These are phyloP conservation scores for Colletotrichum noveboracense DNA, from an alignment of 2,329 filamentous ascomycete genomes.

Conservation along the genomic window DNA sequence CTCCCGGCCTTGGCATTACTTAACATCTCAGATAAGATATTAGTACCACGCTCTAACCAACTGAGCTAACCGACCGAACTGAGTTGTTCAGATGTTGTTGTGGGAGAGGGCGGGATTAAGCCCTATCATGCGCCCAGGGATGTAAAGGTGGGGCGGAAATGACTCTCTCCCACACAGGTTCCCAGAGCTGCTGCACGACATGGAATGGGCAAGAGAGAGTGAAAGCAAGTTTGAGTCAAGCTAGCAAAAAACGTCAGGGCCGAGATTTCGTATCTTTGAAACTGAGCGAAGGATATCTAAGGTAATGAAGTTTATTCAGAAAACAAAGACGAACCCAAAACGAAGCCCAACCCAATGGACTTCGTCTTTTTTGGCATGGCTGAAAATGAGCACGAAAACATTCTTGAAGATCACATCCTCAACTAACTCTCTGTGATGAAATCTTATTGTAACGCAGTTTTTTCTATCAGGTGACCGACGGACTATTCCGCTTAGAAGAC, in stretches of 20 bases:
- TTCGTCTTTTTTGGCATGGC: too few species aligned
- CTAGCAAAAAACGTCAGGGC: neutral
- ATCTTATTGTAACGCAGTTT: too few species aligned
- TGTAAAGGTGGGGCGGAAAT: neutral
- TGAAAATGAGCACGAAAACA: too few species aligned
- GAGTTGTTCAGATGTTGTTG: neutral
- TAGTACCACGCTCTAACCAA: slow-evolving; percentile 22
- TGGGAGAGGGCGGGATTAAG: neutral
- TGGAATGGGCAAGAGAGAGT: neutral
- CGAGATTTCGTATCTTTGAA: too few species aligned
- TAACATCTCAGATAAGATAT: slow-evolving; percentile 8
- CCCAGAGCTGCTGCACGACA: neutral
- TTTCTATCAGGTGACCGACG: too few species aligned
- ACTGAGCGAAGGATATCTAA: too few species aligned
- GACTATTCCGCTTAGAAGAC: too few species aligned
- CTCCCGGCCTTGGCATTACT: slow-evolving; percentile 19
- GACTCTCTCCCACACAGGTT: neutral
- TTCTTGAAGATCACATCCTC: too few species aligned
- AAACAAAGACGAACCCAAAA: too few species aligned
- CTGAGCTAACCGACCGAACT: slow-evolving; percentile 17
- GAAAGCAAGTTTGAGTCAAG: neutral
- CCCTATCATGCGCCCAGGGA: neutral
- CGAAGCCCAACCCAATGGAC: too few species aligned
- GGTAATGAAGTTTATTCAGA: too few species aligned
- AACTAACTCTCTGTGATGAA: too few species aligned